Conservation (phyloP, 1,284 basidiomycete genomes). For the Volvariella surrecta region DNA sequence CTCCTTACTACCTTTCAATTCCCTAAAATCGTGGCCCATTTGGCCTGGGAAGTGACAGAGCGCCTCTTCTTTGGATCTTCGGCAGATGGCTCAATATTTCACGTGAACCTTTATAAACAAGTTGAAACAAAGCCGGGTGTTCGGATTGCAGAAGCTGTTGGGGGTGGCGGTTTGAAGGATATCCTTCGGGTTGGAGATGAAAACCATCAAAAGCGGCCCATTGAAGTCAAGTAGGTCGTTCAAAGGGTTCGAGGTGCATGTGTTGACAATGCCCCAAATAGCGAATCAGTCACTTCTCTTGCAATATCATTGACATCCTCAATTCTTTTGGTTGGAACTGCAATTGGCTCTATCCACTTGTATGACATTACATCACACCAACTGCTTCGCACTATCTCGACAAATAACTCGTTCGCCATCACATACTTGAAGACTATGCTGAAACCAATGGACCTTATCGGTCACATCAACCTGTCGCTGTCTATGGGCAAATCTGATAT, state of each 20-base stretch:
- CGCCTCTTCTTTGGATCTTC: constrained; percentile 84
- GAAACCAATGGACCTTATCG: constrained; percentile 77
- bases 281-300: constrained; percentile 61
- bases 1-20: constrained; percentile 85
- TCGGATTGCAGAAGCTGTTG: constrained; percentile 57
- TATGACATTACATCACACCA: constrained; percentile 91
- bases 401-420: constrained; percentile 67
- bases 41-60: constrained; percentile 81
- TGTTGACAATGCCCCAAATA: constrained; percentile 15
- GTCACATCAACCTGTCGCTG: constrained; percentile 55
- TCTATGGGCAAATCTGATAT: constrained; percentile 34
- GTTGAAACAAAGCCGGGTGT: constrained; percentile 38
- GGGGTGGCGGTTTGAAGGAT: constrained; percentile 65
- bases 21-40: constrained; percentile 57
- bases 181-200: constrained; percentile 56
- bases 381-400: constrained; percentile 69
- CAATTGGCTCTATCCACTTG: constrained; percentile 67
- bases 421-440: constrained; percentile 70
- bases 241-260: neutral
- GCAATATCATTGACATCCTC: constrained; percentile 70
- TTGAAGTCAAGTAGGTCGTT: constrained; percentile 49
- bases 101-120: constrained; percentile 74
- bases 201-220: constrained; percentile 43
- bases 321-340: constrained; percentile 69
- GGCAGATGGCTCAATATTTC: constrained; percentile 62